Percentiles rank a stretch among this genome's conserved stretches.
phyloP scores from a whole-genome alignment of 805 yeast genomes.

The Wickerhamiella dianesei region DNA sequence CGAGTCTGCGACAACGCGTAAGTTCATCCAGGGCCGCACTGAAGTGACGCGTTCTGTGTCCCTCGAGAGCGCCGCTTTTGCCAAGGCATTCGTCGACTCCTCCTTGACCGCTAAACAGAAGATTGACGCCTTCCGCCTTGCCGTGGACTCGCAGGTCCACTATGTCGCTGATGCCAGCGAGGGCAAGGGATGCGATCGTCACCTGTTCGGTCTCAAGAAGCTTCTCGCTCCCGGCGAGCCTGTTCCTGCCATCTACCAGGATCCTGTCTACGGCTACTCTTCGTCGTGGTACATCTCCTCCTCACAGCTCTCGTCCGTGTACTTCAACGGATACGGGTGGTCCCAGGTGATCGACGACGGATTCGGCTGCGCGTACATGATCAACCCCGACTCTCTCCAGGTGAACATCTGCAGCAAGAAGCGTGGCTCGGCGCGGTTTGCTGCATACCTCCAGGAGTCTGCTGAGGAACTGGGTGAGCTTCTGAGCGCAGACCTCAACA shows the following conservation, averaged over 20 bases:
- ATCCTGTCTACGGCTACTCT: constrained; percentile 65
- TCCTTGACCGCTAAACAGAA: constrained; percentile 40
- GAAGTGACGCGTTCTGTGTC: constrained; percentile 86
- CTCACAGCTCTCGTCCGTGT: constrained; percentile 75
- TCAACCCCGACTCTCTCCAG: constrained; percentile 72
- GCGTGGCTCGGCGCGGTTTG: constrained; percentile 36
- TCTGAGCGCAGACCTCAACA: constrained; percentile 29
- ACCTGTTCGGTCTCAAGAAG: constrained; percentile 75
- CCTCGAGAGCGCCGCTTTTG: constrained; percentile 53
- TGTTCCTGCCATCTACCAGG: constrained; percentile 53
- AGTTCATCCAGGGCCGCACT: constrained; percentile 79
- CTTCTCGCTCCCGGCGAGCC: constrained; percentile 45
- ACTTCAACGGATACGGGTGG: constrained; percentile 90
- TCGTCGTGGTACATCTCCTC: constrained; percentile 78
- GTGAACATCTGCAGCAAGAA: constrained; percentile 70
- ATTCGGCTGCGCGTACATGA: constrained; percentile 85
- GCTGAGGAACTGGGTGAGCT: constrained; percentile 70
- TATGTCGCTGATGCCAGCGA: constrained; percentile 66
- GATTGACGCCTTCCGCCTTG: constrained; percentile 52
- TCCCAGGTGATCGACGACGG: constrained; percentile 91
- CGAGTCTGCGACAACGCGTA: constrained; percentile 91
- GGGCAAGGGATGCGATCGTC: constrained; percentile 89
- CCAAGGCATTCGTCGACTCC: constrained; percentile 55
- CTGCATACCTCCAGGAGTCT: constrained; percentile 56
- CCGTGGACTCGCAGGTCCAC: constrained; percentile 58